phyloP scores from a whole-genome alignment of 495 filamentous ascomycete genomes.

The Penicillium cosmopolitanum region DNA sequence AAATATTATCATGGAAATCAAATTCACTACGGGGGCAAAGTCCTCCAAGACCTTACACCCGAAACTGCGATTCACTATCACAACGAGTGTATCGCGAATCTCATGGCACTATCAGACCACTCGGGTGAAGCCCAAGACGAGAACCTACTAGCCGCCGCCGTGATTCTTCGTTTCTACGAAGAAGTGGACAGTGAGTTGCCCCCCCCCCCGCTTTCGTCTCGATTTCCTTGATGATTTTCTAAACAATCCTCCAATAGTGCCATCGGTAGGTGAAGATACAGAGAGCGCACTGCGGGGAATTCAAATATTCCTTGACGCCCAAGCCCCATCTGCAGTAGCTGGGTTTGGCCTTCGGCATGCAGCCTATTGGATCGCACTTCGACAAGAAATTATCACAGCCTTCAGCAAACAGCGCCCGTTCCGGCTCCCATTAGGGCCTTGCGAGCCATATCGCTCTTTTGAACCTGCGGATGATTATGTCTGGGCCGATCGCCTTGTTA shows the following conservation, averaged over 20 bases:
- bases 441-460: slow-evolving; percentile 30
- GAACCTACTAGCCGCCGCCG: slow-evolving; percentile 33
- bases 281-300: slow-evolving; percentile 21
- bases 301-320: slow-evolving; percentile 20
- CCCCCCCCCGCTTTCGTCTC: neutral
- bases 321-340: slow-evolving; percentile 15
- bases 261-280: slow-evolving; percentile 18
- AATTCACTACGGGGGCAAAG: slow-evolving; percentile 25
- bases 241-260: slow-evolving; percentile 5
- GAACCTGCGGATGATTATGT: slow-evolving; percentile 34
- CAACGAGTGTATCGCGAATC: slow-evolving; percentile 31
- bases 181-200: slow-evolving; percentile 30
- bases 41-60: slow-evolving; percentile 19
- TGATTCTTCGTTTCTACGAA: slow-evolving; percentile 41
- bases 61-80: slow-evolving; percentile 34
- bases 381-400: slow-evolving; percentile 42
- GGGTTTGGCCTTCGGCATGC: slow-evolving; percentile 33
- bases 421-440: slow-evolving; percentile 24
- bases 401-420: slow-evolving; percentile 41
- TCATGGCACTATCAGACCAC: slow-evolving; percentile 23
- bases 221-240: neutral
- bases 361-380: slow-evolving; percentile 37
- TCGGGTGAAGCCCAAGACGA: slow-evolving; percentile 26
- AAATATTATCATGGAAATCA: slow-evolving; percentile 21
- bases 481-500: slow-evolving; percentile 38